These are phyloP conservation scores for Teratosphaeriaceae sp. DNA, from an alignment of 2,329 filamentous ascomycete species.

Conservation along the genomic window DNA sequence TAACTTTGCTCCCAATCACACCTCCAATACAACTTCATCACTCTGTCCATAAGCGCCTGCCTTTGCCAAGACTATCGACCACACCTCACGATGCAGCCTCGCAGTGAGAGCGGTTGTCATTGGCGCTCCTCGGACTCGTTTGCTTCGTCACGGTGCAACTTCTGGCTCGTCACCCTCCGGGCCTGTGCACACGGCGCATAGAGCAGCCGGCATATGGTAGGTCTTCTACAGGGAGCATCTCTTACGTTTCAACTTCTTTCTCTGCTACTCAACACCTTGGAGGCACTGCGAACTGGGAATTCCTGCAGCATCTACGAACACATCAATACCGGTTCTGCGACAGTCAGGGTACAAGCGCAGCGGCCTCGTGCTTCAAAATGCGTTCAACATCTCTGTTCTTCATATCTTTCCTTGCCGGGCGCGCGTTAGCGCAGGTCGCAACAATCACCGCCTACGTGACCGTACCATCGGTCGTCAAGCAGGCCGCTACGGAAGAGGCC, in stretches of 20 bases:
- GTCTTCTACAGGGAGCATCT: background rate
- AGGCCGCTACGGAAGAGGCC: background rate
- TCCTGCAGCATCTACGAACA: no score
- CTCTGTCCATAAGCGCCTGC: constrained; percentile 1
- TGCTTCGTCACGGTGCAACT: background rate
- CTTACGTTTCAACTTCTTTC: background rate
- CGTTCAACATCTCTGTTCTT: background rate
- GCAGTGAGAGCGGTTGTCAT: background rate
- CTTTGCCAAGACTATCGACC: background rate
- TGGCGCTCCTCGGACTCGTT: background rate
- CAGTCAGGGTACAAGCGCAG: background rate
- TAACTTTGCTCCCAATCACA: background rate
- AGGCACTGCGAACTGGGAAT: background rate
- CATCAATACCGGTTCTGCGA: background rate
- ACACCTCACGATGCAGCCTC: background rate
- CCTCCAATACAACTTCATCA: background rate
- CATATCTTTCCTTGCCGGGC: background rate
- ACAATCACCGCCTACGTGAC: constrained; percentile 7
- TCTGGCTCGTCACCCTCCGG: background rate
- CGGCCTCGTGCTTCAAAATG: constrained; percentile 3
- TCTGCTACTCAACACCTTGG: background rate
- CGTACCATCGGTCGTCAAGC: background rate
- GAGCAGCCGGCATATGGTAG: background rate
- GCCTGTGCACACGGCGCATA: background rate
- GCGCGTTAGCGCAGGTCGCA: constrained; percentile 2